Evolutionary conservation across 2,329 filamentous ascomycete genomes (phyloP), one percentile per base, ranked within the genome.

Genomic region (Dactylellina drechsleri): DNA sequence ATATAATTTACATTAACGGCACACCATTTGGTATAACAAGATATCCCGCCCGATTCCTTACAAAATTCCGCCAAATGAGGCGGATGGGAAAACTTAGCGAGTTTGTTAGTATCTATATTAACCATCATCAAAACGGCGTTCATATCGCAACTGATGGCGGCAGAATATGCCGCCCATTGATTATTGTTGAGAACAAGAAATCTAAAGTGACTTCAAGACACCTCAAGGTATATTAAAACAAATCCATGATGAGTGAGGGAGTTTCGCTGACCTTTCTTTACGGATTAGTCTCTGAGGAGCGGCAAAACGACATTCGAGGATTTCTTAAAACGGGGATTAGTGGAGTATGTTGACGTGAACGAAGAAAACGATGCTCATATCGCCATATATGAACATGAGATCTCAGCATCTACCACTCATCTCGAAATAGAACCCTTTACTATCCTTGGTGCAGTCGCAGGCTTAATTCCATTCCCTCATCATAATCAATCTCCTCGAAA

Each of bases 401-500:
- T 98, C 77, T 90, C 89, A 16, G 87, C 89, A 76, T 89, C 89
- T 64, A 96, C 93, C 0, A 99, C 95, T 0, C 96, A 99, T 83
- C 85, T 98, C 74, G 95, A 99, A 82, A 98, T 99, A 76, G 95
- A 99, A 81, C 96, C 96, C 0, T 99, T 99, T 81, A 99, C 95
- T 0, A 90, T 99, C 58, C 87, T 99, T 13, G 95, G 95, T 26
- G 95, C 95, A 54, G 95, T 99, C 26, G 95, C 95, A 45, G 95
- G 95, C 50, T 85, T 99, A 43, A 99, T 99, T 81, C 95, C 95
- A 3, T 99, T 98, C 80, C 95, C 95, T 7, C 95, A 99, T 82
- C 95, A 99, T 85, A 99, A 99, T 83, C 95, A 99, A 82, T 99
- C 96, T 15, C 95, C 95, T 8, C 88, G 95, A 86, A 99, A 99